Conservation (phyloP, 2,329 filamentous ascomycete genomes). For the Sclerotiophoma versabilis region DNA sequence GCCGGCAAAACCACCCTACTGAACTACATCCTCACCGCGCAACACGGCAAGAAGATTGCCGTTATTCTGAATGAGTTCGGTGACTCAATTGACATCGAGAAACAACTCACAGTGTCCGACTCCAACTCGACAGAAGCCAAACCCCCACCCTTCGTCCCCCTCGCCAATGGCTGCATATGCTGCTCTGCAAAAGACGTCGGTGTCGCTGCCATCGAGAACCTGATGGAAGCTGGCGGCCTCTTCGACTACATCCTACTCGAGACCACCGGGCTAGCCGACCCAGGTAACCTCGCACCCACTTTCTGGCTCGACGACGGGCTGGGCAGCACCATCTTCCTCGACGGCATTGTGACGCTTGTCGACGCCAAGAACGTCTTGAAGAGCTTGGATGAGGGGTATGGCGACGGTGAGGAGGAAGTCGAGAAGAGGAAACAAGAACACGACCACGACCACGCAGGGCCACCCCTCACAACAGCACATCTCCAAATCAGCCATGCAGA, state of each 20-base stretch:
- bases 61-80: conserved; percentile 85
- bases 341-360: conserved; percentile 94
- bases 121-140: conserved; percentile 38
- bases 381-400: conserved; percentile 73
- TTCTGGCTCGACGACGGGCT: conserved; percentile 99
- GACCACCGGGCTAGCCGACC: conserved; percentile 93
- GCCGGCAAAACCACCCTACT: conserved; percentile 94
- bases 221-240: conserved; percentile 91
- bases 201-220: conserved; percentile 90
- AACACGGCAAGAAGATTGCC: conserved; percentile 97
- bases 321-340: conserved; percentile 92
- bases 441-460: conserved; percentile 67
- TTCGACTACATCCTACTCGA: conserved; percentile 99
- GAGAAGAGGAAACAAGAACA: conserved; percentile 55
- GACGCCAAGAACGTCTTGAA: conserved; percentile 91
- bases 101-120: conserved; percentile 83
- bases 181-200: conserved; percentile 97
- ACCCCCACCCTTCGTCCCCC: conserved; percentile 74
- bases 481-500: conserved; percentile 97
- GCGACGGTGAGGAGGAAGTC: conserved; percentile 53
- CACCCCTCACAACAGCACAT: conserved; percentile 88
- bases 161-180: conserved; percentile 96
- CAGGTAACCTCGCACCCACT: conserved; percentile 90
- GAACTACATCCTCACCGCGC: conserved; percentile 93
- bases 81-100: conserved; percentile 84